These are phyloP conservation scores for Backusella australiensis DNA, from an alignment of 192 early-diverging fungal species.

Conservation along the genomic window DNA sequence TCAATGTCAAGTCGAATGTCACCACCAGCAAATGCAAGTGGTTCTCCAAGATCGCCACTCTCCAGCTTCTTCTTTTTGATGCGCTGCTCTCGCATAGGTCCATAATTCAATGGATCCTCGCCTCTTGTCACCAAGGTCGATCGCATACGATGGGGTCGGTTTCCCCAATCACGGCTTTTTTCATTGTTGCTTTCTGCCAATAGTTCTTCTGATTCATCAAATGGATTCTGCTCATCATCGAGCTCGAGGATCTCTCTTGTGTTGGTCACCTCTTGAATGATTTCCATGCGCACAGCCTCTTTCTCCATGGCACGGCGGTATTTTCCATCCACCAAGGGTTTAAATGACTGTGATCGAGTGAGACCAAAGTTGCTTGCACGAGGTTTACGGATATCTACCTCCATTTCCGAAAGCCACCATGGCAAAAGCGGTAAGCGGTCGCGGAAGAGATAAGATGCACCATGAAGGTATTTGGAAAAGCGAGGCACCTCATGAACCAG, in stretches of 20 bases:
- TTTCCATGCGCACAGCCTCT: constrained; percentile 23
- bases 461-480: constrained; percentile 50
- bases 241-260: not conserved
- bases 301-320: constrained; percentile 28
- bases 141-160: constrained; percentile 13
- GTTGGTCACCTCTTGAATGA: constrained; percentile 41
- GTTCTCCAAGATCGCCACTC: constrained; percentile 10
- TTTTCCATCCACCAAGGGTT: constrained; percentile 34
- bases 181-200: not conserved
- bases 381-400: constrained; percentile 50
- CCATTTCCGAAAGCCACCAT: constrained; percentile 55
- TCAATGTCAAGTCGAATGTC: constrained; percentile 10
- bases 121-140: not conserved
- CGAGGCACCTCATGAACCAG: constrained; percentile 46
- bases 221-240: not conserved
- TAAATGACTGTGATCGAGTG: constrained; percentile 34
- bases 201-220: not conserved
- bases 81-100: not conserved
- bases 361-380: constrained; percentile 32
- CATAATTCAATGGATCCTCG: constrained; percentile 14
- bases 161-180: not conserved
- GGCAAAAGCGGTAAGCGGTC: constrained; percentile 45
- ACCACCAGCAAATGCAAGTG: not conserved
- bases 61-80: constrained; percentile 6
- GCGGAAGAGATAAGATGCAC: constrained; percentile 41